Evolutionary conservation across 768 basidiomycete species (phyloP).

Genomic region (Xerocomellus chrysenteron): DNA sequence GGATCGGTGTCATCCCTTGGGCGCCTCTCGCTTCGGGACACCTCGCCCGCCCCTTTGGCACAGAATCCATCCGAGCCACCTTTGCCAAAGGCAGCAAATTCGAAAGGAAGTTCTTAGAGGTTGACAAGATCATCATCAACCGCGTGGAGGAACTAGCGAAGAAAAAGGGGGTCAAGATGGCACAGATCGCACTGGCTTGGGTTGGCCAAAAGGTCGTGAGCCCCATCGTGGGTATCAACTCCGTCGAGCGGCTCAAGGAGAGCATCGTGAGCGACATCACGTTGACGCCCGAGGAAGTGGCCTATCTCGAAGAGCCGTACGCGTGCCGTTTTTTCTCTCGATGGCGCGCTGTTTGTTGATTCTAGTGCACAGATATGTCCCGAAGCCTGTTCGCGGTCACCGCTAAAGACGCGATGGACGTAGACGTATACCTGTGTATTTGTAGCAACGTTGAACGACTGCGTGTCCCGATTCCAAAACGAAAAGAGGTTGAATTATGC

Average conservation of each 20-base stretch:
- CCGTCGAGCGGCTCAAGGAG: constrained; percentile 30
- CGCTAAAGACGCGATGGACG: neutral
- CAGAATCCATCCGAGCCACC: constrained; percentile 24
- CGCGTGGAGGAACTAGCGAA: constrained; percentile 44
- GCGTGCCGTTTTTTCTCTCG: neutral
- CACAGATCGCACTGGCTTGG: constrained; percentile 48
- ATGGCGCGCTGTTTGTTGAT: neutral
- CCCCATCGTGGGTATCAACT: constrained; percentile 44
- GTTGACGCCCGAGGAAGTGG: constrained; percentile 31
- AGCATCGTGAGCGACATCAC: constrained; percentile 25
- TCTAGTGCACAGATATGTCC: constrained; percentile 13
- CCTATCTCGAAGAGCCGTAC: constrained; percentile 32
- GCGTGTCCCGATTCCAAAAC: neutral
- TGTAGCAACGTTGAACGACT: neutral
- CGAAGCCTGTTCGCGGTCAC: constrained; percentile 21
- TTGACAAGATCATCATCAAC: constrained; percentile 36
- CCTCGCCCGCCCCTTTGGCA: constrained; percentile 38
- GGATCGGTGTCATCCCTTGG: constrained; percentile 55
- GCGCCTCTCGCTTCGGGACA: constrained; percentile 40
- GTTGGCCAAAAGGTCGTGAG: constrained; percentile 38
- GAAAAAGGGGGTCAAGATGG: constrained; percentile 42
- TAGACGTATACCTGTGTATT: constrained; percentile 1
- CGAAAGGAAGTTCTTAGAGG: constrained; percentile 25
- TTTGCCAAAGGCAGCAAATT: constrained; percentile 17
- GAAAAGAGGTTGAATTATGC: constrained; percentile 6